These are phyloP conservation scores for Saprolegnia diclina DNA, from an alignment of 352 stramenopile genomes.

Conservation along the genomic window DNA sequence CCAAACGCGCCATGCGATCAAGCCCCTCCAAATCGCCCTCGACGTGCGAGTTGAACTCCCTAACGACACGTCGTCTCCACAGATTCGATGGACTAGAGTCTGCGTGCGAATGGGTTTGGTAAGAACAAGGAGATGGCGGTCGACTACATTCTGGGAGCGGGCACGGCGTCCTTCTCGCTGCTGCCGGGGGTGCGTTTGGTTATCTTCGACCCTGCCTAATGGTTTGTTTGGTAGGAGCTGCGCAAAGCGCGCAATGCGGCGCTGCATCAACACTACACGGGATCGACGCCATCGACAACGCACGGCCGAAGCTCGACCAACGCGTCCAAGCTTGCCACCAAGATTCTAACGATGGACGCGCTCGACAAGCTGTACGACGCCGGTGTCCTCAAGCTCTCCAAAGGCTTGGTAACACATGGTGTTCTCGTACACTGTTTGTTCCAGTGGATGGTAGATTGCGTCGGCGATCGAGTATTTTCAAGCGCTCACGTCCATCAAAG, in stretches of 20 bases:
- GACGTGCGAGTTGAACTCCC: background rate
- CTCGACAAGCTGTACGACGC: constrained; percentile 58
- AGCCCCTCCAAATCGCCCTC: background rate
- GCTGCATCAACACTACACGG: background rate
- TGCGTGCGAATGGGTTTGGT: background rate
- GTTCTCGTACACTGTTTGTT: background rate
- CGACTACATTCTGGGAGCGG: constrained; percentile 15
- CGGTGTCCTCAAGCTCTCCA: constrained; percentile 39
- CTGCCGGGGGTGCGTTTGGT: background rate
- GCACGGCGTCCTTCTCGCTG: constrained; percentile 13
- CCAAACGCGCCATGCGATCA: constrained; percentile 39
- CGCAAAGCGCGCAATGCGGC: background rate
- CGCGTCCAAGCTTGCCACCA: background rate
- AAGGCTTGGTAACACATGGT: constrained; percentile 11
- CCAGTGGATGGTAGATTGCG: constrained; percentile 28
- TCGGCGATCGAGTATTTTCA: constrained; percentile 44
- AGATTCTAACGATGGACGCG: constrained; percentile 20
- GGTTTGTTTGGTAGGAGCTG: background rate
- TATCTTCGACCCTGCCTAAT: background rate
- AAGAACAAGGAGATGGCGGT: background rate
- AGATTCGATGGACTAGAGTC: constrained; percentile 1
- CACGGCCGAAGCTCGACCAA: background rate
- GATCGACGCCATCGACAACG: background rate
- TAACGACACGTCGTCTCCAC: background rate
- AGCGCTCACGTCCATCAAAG: constrained; percentile 47